phyloP scores from a whole-genome alignment of 2,329 filamentous ascomycete species.

The Pestalotiopsis sp. region DNA sequence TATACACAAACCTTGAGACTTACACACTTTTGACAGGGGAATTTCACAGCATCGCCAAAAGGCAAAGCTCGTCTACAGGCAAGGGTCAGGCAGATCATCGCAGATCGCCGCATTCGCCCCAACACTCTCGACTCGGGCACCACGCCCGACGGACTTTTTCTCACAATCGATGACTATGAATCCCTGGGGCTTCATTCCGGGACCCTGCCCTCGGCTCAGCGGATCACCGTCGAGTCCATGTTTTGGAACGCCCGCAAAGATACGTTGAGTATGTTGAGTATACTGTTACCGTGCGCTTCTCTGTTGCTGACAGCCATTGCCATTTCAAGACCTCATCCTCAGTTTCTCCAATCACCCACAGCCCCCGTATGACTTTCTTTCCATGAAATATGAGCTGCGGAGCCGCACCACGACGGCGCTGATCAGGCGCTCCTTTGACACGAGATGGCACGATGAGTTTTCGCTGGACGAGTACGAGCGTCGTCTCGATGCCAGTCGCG shows the following conservation, averaged over 20 bases:
- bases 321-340: constrained; percentile 40
- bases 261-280: constrained; percentile 26
- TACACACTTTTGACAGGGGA: constrained; percentile 21
- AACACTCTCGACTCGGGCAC: constrained; percentile 18
- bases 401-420: constrained; percentile 42
- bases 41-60: constrained; percentile 27
- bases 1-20: neutral
- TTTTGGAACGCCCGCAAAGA: constrained; percentile 33
- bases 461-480: constrained; percentile 49
- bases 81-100: constrained; percentile 31
- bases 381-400: constrained; percentile 46
- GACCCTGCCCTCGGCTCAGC: constrained; percentile 27
- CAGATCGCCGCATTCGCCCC: constrained; percentile 23
- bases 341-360: constrained; percentile 47
- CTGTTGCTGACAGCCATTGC: constrained; percentile 16
- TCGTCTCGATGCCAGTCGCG: constrained; percentile 45
- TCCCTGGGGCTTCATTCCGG: constrained; percentile 29
- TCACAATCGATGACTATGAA: constrained; percentile 30
- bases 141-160: constrained; percentile 25
- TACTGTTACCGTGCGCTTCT: neutral
- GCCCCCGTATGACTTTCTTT: constrained; percentile 49
- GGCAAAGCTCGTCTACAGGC: constrained; percentile 27
- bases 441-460: constrained; percentile 42
- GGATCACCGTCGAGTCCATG: constrained; percentile 30
- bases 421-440: constrained; percentile 46